Evolutionary conservation across 129 eudicot genomes (phyloP).

Genomic region (Helianthus annuus): HanXRQr2.0-SUNRISE NC_035435.2:160646632-160647131

Average conservation of each 20-base stretch:
- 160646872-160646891: not conserved
- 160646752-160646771: constrained; percentile 49
- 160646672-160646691: constrained; percentile 59
- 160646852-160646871: not conserved
- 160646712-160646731: constrained; percentile 56
- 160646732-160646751: constrained; percentile 72
- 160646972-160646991: too few species aligned
- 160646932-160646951: too few species aligned
- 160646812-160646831: not conserved
- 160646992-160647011: too few species aligned
- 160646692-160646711: constrained; percentile 66
- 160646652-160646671: not conserved
- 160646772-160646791: constrained; percentile 45
- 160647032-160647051: too few species aligned
- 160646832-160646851: not conserved
- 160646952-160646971: too few species aligned
- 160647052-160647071: too few species aligned
- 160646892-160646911: not conserved
- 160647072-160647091: too few species aligned
- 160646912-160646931: not conserved
- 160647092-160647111: too few species aligned
- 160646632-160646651: not conserved
- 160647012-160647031: too few species aligned
- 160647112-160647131: too few species aligned
- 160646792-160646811: constrained; percentile 39